A percentile compares a stretch with the other conserved stretches of the same genome.
phyloP scores from a whole-genome alignment of 768 basidiomycete genomes.

The Cystofilobasidium bisporidii region DNA sequence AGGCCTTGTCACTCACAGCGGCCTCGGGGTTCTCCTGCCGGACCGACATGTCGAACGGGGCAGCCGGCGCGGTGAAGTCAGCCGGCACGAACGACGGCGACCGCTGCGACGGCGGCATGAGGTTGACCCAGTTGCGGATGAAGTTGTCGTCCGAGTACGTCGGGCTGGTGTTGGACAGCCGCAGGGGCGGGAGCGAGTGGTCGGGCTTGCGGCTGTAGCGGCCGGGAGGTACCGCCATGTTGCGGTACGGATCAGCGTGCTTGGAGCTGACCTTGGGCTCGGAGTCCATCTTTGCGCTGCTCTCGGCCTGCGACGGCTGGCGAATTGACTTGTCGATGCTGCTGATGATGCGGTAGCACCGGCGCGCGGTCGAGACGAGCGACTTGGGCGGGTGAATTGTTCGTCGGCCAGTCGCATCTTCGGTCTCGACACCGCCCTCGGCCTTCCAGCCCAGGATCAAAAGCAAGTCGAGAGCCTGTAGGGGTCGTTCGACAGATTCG shows the following conservation, averaged over 20 bases:
- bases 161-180: background rate
- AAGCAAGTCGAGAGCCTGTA: background rate
- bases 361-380: background rate
- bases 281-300: background rate
- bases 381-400: background rate
- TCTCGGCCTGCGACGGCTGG: background rate
- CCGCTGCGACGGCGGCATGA: background rate
- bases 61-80: background rate
- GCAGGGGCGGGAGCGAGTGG: background rate
- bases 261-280: background rate
- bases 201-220: constrained; percentile 5
- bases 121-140: constrained; percentile 1
- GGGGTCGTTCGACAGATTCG: background rate
- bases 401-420: background rate
- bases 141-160: constrained; percentile 8
- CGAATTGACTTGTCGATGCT: constrained; percentile 5
- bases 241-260: background rate
- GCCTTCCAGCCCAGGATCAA: background rate
- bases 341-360: constrained; percentile 13
- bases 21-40: constrained; percentile 4
- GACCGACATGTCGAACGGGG: constrained; percentile 6
- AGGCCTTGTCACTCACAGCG: background rate
- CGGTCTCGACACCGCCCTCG: background rate
- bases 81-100: background rate
- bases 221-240: background rate